Evolutionary conservation across 768 basidiomycete species (phyloP).

Genomic region (Trametes villosa): DNA sequence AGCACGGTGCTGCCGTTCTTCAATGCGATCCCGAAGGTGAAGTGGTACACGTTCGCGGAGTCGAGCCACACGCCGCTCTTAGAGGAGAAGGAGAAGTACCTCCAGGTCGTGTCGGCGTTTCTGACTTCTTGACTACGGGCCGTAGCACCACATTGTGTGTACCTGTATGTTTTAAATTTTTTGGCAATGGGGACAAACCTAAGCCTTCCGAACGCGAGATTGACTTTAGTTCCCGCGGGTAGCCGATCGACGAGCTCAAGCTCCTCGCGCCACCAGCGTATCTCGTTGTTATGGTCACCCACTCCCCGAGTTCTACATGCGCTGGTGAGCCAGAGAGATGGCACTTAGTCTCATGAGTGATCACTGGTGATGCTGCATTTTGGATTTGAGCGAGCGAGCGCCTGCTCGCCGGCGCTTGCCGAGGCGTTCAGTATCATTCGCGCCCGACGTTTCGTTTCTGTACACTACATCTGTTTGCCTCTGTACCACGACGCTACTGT

Average conservation of each 20-base stretch:
- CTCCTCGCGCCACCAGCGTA: conserved; percentile 97
- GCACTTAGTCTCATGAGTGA: no score
- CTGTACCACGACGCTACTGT: no score
- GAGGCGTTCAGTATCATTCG: no score
- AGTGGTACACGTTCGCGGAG: conserved; percentile 49
- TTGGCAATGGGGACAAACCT: no score
- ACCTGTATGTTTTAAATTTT: no score
- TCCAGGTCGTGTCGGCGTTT: conserved; percentile 43
- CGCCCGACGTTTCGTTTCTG: no score
- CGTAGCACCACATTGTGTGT: no score
- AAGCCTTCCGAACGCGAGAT: conserved; percentile 89
- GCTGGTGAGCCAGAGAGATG: no score
- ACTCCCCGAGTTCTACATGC: conserved; percentile 78
- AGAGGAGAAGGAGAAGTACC: conserved; percentile 48
- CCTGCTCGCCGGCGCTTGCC: no score
- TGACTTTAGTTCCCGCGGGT: conserved; percentile 83
- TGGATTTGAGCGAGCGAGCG: no score
- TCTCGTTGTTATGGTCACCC: conserved; percentile 90
- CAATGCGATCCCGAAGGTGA: conserved; percentile 42
- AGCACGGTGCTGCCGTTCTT: conserved; percentile 42
- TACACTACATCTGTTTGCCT: no score
- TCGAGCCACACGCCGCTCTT: conserved; percentile 49
- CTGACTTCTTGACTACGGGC: conserved; percentile 24
- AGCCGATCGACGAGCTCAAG: conserved; percentile 64
- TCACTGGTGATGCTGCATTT: no score